Evolutionary conservation across 2,329 filamentous ascomycete genomes (phyloP), one percentile per base, ranked within the genome.

Genomic region (Pseudocercospora crystallina): DNA sequence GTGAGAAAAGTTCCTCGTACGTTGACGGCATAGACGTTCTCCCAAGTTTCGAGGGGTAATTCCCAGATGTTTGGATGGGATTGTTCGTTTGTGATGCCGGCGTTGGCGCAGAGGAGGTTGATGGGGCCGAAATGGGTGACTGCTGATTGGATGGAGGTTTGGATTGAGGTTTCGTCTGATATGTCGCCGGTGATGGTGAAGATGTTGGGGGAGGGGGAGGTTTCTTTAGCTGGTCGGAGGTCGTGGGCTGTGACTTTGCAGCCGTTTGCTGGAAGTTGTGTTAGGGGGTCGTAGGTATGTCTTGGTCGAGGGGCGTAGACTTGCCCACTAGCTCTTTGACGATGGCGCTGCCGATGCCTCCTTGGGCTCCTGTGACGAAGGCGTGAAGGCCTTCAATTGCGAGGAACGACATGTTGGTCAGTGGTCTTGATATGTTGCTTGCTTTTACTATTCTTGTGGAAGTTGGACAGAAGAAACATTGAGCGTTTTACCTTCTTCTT

Each of bases 191-290:
- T 66, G 3, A 80, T 53, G 43, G 68, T 61, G 56, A 73, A 68
- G 10, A 80, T 65, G 37, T 69, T 69, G 32, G 43, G n/a, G 29
- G 30, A 9, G 8, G 67, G 65, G 1, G 58, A 49, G 15, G 67
- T 61, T 35, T 68, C 61, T 17, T 66, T 62, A 12, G 73, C 65
- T 0, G 71, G 65, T 14, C 65, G 69, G 11, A 75, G 66, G 55
- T 80, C 79, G 60, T 76, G 78, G 10, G 76, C 77, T 34, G 78
- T 77, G 20, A 81, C 78, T 61, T 74, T 77, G 65, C 78, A 81
- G 43, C 78, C 78, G 59, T 77, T 73, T 17, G 69, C 78, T 80
- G 58, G 20, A 11, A 26, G 11, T 8, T 26, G 5, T 13, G 31
- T 57, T 26, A 60, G 47, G 17, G 57, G 32, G 36, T 11, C 32